A percentile compares a stretch with the other conserved stretches of the same genome.
These are phyloP conservation scores for Ceratocystis colombiana DNA, from an alignment of 2,329 filamentous ascomycete species.

Conservation along the genomic window DNA sequence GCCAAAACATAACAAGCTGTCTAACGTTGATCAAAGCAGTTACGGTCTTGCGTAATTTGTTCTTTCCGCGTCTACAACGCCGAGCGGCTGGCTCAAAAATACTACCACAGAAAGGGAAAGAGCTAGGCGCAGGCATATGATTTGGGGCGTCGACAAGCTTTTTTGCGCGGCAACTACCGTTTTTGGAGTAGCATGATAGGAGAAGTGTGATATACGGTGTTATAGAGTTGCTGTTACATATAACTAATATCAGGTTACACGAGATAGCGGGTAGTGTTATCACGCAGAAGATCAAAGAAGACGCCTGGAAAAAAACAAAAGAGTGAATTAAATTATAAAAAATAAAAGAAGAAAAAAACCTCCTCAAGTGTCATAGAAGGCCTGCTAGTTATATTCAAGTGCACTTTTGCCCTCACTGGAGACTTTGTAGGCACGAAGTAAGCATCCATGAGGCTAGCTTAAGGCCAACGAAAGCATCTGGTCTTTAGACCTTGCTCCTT, in stretches of 20 bases:
- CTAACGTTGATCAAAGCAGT: background rate
- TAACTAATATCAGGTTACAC: background rate
- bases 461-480: no score
- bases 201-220: background rate
- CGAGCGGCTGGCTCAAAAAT: background rate
- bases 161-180: background rate
- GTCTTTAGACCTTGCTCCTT: no score
- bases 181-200: no score
- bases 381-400: no score
- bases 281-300: background rate
- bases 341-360: background rate
- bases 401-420: no score
- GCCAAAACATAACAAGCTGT: constrained; percentile 4
- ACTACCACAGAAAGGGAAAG: background rate
- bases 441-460: no score
- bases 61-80: background rate
- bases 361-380: background rate
- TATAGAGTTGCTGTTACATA: background rate
- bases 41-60: background rate
- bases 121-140: background rate
- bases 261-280: background rate
- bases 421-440: no score
- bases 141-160: no score
- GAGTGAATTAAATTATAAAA: background rate
- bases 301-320: background rate